Percentiles rank a stretch among this genome's conserved stretches.
These are phyloP conservation scores for Bolboschoenus planiculmis DNA, from an alignment of 176 grass and related monocot species.

Conservation along the genomic window DNA sequence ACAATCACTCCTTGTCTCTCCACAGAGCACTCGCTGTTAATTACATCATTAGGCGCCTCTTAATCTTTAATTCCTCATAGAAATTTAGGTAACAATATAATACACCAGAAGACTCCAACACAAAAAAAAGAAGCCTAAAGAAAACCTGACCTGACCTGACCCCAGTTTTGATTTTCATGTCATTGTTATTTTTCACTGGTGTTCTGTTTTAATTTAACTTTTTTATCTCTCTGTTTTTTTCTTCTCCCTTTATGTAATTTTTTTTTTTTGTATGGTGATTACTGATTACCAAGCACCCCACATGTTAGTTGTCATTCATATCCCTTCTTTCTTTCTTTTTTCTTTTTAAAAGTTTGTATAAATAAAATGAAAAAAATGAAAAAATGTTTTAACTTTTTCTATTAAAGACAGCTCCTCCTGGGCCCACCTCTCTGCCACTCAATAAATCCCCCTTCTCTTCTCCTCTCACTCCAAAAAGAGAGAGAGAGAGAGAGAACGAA, in stretches of 20 bases:
- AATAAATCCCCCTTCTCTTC: neutral
- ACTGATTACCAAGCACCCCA: neutral
- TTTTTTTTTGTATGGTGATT: neutral
- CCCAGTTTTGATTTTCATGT: neutral
- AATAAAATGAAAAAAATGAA: neutral
- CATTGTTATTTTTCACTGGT: neutral
- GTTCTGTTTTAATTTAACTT: neutral
- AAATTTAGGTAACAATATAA: neutral
- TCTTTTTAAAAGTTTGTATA: neutral
- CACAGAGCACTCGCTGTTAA: neutral
- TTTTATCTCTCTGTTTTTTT: neutral
- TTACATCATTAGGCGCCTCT: neutral
- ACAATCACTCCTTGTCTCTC: neutral
- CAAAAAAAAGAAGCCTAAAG: neutral
- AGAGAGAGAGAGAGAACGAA: neutral
- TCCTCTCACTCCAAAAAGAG: neutral
- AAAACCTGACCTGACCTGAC: neutral
- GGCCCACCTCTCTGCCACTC: conserved; percentile 1
- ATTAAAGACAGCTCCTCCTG: conserved; percentile 10
- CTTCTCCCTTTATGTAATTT: neutral
- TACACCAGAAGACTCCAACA: neutral
- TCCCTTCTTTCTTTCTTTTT: neutral
- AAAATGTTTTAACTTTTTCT: neutral
- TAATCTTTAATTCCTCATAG: neutral
- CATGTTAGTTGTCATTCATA: conserved; percentile 25